Evolutionary conservation across 306 rosid species (phyloP), one percentile per base, ranked within the genome.

Genomic region (Medicago arabica): DNA sequence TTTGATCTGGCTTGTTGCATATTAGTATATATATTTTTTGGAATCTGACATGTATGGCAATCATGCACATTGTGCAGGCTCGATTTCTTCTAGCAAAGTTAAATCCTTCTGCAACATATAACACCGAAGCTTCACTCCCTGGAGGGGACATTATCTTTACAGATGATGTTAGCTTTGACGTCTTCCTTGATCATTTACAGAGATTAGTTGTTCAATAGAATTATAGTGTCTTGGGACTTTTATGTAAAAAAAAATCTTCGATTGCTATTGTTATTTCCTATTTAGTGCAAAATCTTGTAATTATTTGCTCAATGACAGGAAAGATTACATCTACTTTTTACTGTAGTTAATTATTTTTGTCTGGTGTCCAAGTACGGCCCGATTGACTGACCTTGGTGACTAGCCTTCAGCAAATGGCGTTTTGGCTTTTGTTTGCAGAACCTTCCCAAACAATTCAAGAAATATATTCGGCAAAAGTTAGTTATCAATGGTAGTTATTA

Each of bases 81-180:
- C 96, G 99, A 67, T 95, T 95, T 69, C 88, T 95, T 14, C 83
- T 95, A 81, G 99, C 96, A 9, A 95, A 89, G 81, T 84, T 95
- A 85, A 92, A 95, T 66, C 99, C 97, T 47, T 95, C 91, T 10
- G 96, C 97, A 47, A 90, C 97, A 1, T 95, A 95, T 63, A 95
- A 84, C 88, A 84, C 87, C 1, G 96, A 90, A 19, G 86, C 83
- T 81, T 70, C 96, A 8, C 80, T 81, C 67, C 90, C 93, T 0
- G 99, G 99, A 64, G 97, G 97, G 53, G 99, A 92, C 84, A 58
- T 95, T 67, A 90, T 95, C 76, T 92, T 95, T 50, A 95, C 98
- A 0, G 99, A 92, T 58, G 99, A 95, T 72, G 99, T 95, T 64
- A 85, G 99, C 80, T 95, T 95, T 77, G 97, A 95, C 82, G 97